These are phyloP conservation scores for Globisporangium nagaii DNA, from an alignment of 352 stramenopile species.

Conservation along the genomic window DNA sequence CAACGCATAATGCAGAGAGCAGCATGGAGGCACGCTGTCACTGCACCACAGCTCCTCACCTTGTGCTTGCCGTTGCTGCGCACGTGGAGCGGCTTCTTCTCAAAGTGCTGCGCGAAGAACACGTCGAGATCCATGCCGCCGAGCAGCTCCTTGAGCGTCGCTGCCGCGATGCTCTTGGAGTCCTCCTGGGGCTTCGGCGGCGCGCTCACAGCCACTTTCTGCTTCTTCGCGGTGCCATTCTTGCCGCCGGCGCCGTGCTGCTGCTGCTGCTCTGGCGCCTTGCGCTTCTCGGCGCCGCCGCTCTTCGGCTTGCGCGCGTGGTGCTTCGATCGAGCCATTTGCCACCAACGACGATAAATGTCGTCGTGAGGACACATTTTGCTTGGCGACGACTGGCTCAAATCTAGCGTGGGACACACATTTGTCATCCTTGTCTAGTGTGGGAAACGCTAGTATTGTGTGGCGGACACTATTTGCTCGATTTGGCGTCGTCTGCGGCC, in stretches of 20 bases:
- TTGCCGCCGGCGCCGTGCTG: neutral
- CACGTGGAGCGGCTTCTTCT: conserved; percentile 81
- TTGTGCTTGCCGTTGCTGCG: conserved; percentile 37
- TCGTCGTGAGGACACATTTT: too few species aligned
- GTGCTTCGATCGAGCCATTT: conserved; percentile 8
- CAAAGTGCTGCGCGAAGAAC: conserved; percentile 75
- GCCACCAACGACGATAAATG: conserved; percentile 2
- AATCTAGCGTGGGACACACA: neutral
- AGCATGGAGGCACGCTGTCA: too few species aligned
- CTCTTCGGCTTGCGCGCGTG: conserved; percentile 33
- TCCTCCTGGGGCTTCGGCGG: neutral
- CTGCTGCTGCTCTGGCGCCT: conserved; percentile 1
- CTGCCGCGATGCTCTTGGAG: conserved; percentile 18
- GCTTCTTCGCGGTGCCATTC: conserved; percentile 4
- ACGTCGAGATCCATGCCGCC: conserved; percentile 51
- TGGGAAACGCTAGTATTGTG: neutral
- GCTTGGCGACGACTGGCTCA: too few species aligned
- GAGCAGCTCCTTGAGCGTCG: conserved; percentile 41
- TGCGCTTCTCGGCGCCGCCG: conserved; percentile 11
- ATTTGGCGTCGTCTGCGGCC: neutral
- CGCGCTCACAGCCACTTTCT: neutral
- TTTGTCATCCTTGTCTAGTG: too few species aligned
- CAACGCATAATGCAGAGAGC: too few species aligned
- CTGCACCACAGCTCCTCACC: conserved; percentile 2
- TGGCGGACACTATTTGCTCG: neutral